These are phyloP conservation scores for Tetrapisispora arboricola DNA, from an alignment of 805 yeast species.

Conservation along the genomic window DNA sequence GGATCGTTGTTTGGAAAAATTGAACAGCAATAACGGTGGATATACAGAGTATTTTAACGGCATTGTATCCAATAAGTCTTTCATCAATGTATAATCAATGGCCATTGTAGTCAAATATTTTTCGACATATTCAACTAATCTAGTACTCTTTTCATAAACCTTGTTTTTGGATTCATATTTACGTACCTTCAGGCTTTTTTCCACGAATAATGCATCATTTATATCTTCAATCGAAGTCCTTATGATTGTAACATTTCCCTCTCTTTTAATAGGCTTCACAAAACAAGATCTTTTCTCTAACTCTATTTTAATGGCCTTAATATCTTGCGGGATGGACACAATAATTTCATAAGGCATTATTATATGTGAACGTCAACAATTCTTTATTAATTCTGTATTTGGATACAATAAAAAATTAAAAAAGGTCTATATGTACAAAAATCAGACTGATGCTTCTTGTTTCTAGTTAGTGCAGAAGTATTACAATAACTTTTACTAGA, in stretches of 20 bases:
- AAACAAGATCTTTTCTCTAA: constrained; percentile 14
- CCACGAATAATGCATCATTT: constrained; percentile 5
- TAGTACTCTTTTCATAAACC: not conserved
- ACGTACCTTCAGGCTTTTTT: not conserved
- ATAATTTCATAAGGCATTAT: constrained; percentile 19
- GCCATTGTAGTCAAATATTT: not conserved
- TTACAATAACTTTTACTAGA: too few species aligned
- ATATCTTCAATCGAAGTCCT: constrained; percentile 13
- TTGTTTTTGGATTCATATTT: constrained; percentile 3
- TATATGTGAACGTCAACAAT: too few species aligned
- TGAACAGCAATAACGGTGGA: constrained; percentile 55
- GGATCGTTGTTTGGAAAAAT: constrained; percentile 34
- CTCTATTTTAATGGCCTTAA: constrained; percentile 18
- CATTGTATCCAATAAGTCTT: constrained; percentile 9
- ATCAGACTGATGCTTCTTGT: too few species aligned
- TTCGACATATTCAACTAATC: not conserved
- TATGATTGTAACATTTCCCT: constrained; percentile 11
- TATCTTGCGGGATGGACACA: constrained; percentile 8
- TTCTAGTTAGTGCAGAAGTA: too few species aligned
- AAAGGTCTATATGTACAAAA: too few species aligned
- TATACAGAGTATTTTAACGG: constrained; percentile 48
- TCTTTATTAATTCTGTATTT: too few species aligned
- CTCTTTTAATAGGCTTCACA: constrained; percentile 19
- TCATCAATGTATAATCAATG: not conserved
- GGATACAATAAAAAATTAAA: too few species aligned